phyloP scores from a whole-genome alignment of 2,329 filamentous ascomycete species.

The Epichloe hybrida region DNA sequence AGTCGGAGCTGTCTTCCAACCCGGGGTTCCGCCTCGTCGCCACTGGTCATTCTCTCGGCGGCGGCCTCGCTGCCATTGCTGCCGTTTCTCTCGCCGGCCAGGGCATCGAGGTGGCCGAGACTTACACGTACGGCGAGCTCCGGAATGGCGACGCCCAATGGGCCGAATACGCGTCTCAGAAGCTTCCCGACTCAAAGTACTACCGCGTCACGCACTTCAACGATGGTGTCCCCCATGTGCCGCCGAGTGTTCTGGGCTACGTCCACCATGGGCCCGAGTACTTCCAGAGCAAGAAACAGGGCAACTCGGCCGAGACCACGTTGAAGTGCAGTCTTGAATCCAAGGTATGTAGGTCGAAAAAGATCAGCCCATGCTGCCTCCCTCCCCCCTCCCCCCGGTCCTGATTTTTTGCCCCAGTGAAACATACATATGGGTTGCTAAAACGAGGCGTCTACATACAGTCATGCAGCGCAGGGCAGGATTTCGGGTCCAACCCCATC shows the following conservation, averaged over 20 bases:
- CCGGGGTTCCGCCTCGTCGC: neutral
- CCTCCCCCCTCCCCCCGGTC: too few species aligned
- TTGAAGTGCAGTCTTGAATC: neutral
- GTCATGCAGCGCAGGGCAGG: slow-evolving; percentile 2
- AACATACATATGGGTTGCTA: too few species aligned
- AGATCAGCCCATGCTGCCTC: too few species aligned
- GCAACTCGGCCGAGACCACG: neutral
- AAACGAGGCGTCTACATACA: neutral
- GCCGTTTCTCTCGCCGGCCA: neutral
- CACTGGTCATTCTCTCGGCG: slow-evolving; percentile 1
- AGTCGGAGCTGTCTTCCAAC: neutral
- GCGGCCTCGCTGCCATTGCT: neutral
- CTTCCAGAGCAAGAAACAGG: neutral
- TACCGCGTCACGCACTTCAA: slow-evolving; percentile 2
- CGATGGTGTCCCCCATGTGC: slow-evolving; percentile 3
- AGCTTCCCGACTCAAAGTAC: neutral
- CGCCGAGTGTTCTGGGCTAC: neutral
- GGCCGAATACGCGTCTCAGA: neutral
- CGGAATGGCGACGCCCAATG: slow-evolving; percentile 1
- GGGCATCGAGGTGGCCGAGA: neutral
- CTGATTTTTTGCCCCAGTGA: too few species aligned
- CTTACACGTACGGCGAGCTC: slow-evolving; percentile 3
- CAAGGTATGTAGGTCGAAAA: neutral
- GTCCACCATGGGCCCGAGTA: slow-evolving; percentile 2
- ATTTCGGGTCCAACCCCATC: slow-evolving; percentile 3